phyloP scores from a whole-genome alignment of 164 flowering plant genomes.

The Berberis thunbergii region DNA sequence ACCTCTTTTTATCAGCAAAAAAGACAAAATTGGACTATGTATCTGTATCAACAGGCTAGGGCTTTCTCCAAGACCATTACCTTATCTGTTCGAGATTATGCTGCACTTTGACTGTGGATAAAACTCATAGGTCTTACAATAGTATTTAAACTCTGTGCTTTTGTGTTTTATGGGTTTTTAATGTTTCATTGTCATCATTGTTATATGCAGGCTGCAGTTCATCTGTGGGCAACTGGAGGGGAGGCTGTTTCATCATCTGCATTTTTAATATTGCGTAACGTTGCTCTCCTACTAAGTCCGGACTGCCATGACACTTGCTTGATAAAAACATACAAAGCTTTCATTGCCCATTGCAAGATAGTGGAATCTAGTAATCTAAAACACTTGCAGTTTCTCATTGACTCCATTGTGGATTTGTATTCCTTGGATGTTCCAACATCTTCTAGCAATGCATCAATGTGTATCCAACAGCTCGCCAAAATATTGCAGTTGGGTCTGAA shows the following conservation, averaged over 20 bases:
- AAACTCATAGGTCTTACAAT: too few relatives aligned
- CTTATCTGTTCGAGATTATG: too few relatives aligned
- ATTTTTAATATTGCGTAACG: conserved; percentile 42
- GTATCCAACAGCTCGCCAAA: conserved; percentile 50
- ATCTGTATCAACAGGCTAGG: too few relatives aligned
- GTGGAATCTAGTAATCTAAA: conserved; percentile 36
- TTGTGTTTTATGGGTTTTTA: not conserved
- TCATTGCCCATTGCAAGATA: conserved; percentile 45
- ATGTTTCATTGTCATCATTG: conserved; percentile 1
- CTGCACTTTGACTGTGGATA: too few relatives aligned
- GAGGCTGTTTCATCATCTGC: conserved; percentile 44
- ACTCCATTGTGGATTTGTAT: conserved; percentile 60
- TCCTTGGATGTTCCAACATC: conserved; percentile 62
- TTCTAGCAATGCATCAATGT: conserved; percentile 37
- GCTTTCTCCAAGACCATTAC: too few relatives aligned
- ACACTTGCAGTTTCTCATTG: conserved; percentile 45
- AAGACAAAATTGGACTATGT: too few relatives aligned
- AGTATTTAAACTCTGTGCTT: too few relatives aligned
- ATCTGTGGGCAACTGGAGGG: conserved; percentile 76
- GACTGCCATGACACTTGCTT: conserved; percentile 52
- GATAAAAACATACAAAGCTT: conserved; percentile 47
- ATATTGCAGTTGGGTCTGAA: conserved; percentile 50
- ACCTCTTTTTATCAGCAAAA: too few relatives aligned
- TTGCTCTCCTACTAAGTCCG: conserved; percentile 32
- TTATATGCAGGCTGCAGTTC: conserved; percentile 60